Evolutionary conservation across 306 rosid genomes (phyloP).

Genomic region (Oemleria cerasiformis): DNA sequence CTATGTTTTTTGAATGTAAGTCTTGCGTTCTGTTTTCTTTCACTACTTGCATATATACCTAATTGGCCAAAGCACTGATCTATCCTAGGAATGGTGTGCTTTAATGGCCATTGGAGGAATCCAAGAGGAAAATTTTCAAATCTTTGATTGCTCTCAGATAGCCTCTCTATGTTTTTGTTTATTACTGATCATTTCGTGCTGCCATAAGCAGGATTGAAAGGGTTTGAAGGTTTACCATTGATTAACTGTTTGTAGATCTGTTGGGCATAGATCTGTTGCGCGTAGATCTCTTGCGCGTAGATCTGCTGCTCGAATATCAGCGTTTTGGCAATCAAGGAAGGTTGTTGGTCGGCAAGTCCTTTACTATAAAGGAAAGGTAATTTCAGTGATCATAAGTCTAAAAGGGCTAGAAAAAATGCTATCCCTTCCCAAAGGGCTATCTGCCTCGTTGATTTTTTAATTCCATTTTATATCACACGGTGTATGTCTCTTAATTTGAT

Average conservation of each 20-base stretch:
- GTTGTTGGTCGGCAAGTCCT: conserved; percentile 3
- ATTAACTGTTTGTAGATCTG: background rate
- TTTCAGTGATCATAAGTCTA: background rate
- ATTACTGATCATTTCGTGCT: background rate
- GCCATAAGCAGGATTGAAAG: background rate
- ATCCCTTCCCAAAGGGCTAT: background rate
- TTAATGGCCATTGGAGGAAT: background rate
- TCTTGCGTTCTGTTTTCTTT: conserved; percentile 9
- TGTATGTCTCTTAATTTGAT: background rate
- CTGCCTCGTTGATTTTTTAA: background rate
- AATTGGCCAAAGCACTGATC: background rate
- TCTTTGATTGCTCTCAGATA: conserved; percentile 5
- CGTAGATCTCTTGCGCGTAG: background rate
- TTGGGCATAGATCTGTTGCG: background rate
- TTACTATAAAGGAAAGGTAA: conserved; percentile 5
- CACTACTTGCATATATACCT: background rate
- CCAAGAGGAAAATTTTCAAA: background rate
- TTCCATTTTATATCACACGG: background rate
- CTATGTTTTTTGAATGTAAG: background rate
- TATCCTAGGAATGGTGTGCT: background rate
- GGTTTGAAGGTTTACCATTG: background rate
- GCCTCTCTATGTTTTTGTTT: background rate
- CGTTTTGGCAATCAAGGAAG: background rate
- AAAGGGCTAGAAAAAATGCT: background rate
- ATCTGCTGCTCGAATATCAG: background rate